These are phyloP conservation scores for Verticillium zaregamsianum DNA, from an alignment of 2,329 filamentous ascomycete genomes.

Conservation along the genomic window DNA sequence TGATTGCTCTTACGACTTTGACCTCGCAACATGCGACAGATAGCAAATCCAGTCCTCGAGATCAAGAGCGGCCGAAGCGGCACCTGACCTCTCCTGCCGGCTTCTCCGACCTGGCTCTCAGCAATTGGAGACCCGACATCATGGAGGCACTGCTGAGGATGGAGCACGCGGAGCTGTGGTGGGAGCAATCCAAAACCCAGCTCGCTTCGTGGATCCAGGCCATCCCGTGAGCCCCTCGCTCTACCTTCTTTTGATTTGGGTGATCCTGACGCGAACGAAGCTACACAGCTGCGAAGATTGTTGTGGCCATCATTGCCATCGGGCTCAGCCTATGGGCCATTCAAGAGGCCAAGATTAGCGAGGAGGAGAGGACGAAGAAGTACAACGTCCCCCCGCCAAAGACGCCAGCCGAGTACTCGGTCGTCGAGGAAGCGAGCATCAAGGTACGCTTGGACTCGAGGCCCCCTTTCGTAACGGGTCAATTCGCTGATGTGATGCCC, in stretches of 20 bases:
- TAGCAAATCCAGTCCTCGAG: too few relatives aligned
- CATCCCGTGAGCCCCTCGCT: not conserved
- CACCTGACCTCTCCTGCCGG: not conserved
- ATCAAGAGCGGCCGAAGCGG: not conserved
- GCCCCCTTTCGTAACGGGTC: not conserved
- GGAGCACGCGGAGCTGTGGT: not conserved
- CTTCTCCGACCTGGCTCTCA: not conserved
- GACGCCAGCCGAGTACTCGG: constrained; percentile 50
- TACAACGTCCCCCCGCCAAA: constrained; percentile 63
- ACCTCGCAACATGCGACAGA: not conserved
- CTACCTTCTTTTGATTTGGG: not conserved
- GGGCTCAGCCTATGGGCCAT: constrained; percentile 24
- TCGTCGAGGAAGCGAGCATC: constrained; percentile 56
- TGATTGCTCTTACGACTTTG: not conserved
- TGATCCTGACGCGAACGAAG: not conserved
- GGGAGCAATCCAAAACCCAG: not conserved
- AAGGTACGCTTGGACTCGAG: constrained; percentile 37
- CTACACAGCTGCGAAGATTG: constrained; percentile 15
- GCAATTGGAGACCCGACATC: not conserved
- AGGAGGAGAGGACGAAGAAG: constrained; percentile 39
- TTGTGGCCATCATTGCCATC: constrained; percentile 23
- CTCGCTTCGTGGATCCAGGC: not conserved
- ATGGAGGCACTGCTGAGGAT: not conserved
- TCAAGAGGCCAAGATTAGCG: constrained; percentile 19
- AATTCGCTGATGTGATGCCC: not conserved